Evolutionary conservation across 495 filamentous ascomycete species (phyloP).

Genomic region (Cryomyces minteri): DNA sequence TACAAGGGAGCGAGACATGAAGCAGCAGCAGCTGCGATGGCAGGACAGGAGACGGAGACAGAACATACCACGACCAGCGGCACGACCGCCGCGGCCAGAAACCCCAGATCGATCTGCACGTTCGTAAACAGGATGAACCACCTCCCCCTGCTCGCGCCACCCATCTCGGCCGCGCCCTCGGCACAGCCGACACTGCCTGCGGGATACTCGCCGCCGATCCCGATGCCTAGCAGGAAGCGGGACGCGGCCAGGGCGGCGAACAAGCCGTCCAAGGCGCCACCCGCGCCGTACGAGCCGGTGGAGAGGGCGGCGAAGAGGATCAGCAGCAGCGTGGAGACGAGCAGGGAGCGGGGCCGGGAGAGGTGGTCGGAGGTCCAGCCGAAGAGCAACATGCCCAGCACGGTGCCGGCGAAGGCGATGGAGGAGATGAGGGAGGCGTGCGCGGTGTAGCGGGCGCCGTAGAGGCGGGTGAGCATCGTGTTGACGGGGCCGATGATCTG

Average conservation of each 20-base stretch:
- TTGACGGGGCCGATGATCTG: conserved; percentile 70
- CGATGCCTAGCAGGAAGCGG: conserved; percentile 59
- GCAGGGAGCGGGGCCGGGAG: conserved; percentile 64
- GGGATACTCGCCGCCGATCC: conserved; percentile 65
- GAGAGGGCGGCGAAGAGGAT: conserved; percentile 69
- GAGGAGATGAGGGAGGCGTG: conserved; percentile 44
- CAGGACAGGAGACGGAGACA: neutral
- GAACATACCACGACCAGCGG: conserved; percentile 28
- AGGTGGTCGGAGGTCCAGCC: conserved; percentile 69
- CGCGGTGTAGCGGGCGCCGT: conserved; percentile 45
- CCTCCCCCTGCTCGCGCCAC: conserved; percentile 57
- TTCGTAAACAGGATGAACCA: conserved; percentile 95
- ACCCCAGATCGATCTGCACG: conserved; percentile 67
- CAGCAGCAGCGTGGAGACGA: conserved; percentile 64
- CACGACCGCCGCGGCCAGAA: conserved; percentile 56
- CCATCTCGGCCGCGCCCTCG: conserved; percentile 69
- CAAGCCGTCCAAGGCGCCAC: conserved; percentile 43
- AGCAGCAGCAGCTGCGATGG: too few relatives aligned
- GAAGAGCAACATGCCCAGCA: conserved; percentile 68
- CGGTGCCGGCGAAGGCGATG: conserved; percentile 79
- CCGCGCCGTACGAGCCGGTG: conserved; percentile 53
- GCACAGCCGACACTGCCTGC: conserved; percentile 72
- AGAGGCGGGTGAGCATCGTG: conserved; percentile 47
- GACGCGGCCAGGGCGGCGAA: conserved; percentile 72
- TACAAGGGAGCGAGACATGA: too few relatives aligned